Conservation (phyloP, 2,329 filamentous ascomycete species). For the Diaporthe eres region DNA sequence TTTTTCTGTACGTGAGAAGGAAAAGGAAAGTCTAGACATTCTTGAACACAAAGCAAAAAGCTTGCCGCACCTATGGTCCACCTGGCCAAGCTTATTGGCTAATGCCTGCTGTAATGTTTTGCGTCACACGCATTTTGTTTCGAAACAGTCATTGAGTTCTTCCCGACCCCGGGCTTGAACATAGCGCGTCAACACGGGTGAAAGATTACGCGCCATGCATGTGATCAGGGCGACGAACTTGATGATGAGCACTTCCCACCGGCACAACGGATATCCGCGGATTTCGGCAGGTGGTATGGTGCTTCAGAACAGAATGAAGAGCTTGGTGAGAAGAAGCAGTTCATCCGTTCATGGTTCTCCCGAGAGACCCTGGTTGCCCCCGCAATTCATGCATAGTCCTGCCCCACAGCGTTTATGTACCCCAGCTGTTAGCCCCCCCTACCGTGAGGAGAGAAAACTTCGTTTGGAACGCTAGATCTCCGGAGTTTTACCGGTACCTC, state of each 20-base stretch:
- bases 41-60: background rate
- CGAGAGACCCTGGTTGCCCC: background rate
- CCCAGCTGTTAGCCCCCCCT: background rate
- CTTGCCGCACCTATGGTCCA: rapidly evolving
- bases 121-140: background rate
- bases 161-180: background rate
- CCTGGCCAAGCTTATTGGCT: background rate
- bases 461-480: background rate
- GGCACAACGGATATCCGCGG: background rate
- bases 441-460: background rate
- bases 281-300: background rate
- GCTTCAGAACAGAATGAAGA: no score
- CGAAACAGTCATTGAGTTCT: background rate
- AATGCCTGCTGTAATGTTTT: no score
- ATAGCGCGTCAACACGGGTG: no score
- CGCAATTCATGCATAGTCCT: constrained; percentile 10
- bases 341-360: constrained; percentile 9
- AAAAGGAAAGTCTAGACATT: background rate
- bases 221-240: background rate
- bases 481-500: background rate
- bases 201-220: background rate
- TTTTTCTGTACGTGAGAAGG: background rate
- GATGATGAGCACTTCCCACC: no score
- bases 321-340: no score
- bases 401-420: constrained; percentile 12